These are phyloP conservation scores for Pleoardoris graminearum DNA, from an alignment of 2,329 filamentous ascomycete species.

Conservation along the genomic window DNA sequence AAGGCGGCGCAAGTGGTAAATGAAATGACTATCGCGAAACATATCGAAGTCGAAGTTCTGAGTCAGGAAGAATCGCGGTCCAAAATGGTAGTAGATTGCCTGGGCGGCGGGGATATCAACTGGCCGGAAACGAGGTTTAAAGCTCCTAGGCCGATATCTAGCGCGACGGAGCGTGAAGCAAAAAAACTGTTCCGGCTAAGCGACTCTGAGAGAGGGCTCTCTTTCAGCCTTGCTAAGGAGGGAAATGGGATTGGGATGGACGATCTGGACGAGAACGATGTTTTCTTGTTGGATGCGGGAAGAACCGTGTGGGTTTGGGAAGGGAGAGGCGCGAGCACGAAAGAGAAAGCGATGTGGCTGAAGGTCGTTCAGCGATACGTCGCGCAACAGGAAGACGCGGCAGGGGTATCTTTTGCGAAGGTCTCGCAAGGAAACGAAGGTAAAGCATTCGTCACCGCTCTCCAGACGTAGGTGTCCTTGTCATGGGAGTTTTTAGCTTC, in stretches of 20 bases:
- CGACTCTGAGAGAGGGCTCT: conserved; percentile 61
- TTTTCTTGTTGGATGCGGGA: conserved; percentile 65
- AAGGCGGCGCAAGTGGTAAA: conserved; percentile 70
- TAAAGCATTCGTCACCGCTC: conserved; percentile 55
- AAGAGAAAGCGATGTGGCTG: conserved; percentile 65
- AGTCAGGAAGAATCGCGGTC: conserved; percentile 63
- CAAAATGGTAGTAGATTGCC: conserved; percentile 58
- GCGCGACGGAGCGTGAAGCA: conserved; percentile 23
- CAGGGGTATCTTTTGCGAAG: conserved; percentile 56
- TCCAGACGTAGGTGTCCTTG: conserved; percentile 33
- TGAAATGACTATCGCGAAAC: conserved; percentile 65
- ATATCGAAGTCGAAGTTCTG: conserved; percentile 67
- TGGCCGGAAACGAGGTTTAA: conserved; percentile 51
- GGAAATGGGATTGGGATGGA: conserved; percentile 49
- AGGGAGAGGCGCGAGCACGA: conserved; percentile 60
- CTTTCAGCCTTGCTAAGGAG: conserved; percentile 63
- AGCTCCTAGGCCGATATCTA: conserved; percentile 47
- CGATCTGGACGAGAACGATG: conserved; percentile 62
- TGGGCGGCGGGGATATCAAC: conserved; percentile 42
- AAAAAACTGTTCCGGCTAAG: conserved; percentile 65
- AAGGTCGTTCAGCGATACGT: conserved; percentile 62
- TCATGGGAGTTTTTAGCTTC: not conserved
- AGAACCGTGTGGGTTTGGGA: conserved; percentile 68
- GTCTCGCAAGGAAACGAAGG: conserved; percentile 62
- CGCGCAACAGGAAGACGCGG: conserved; percentile 50